These are phyloP conservation scores for Saccharomyces hybrid DNA, from an alignment of 1,139 yeast genomes.

Conservation along the genomic window DNA sequence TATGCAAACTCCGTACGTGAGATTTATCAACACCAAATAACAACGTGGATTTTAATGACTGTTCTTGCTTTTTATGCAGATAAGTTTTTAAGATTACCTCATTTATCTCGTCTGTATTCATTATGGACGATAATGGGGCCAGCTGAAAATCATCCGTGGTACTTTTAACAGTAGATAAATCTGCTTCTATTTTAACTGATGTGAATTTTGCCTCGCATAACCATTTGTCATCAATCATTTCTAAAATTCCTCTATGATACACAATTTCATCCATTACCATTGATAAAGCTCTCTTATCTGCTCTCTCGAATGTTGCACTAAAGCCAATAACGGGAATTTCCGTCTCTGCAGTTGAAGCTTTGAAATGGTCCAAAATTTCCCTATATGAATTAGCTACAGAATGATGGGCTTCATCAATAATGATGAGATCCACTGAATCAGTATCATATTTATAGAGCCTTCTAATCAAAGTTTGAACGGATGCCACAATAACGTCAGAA, in stretches of 20 bases:
- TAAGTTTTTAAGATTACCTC: conserved; percentile 55
- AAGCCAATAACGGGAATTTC: conserved; percentile 66
- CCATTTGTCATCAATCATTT: conserved; percentile 64
- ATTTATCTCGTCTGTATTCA: conserved; percentile 50
- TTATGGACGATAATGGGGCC: conserved; percentile 43
- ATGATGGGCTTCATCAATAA: conserved; percentile 92
- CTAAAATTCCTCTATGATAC: conserved; percentile 54
- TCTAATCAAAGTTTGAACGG: conserved; percentile 60
- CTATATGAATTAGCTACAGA: conserved; percentile 69
- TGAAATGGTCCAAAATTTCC: conserved; percentile 53
- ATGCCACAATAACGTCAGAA: conserved; percentile 68
- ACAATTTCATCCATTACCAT: conserved; percentile 66
- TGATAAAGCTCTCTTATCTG: conserved; percentile 57
- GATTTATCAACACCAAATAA: conserved; percentile 70
- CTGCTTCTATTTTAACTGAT: conserved; percentile 39
- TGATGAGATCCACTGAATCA: conserved; percentile 49
- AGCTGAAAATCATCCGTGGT: conserved; percentile 46
- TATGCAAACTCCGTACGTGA: conserved; percentile 56
- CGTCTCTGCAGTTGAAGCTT: conserved; percentile 40
- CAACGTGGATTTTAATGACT: conserved; percentile 52
- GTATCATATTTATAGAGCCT: conserved; percentile 54
- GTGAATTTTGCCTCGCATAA: conserved; percentile 64
- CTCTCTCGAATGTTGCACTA: conserved; percentile 72
- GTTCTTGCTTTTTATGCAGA: conserved; percentile 28
- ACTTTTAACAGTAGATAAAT: conserved; percentile 32